Conservation (phyloP, 371 early-diverging fungal genomes). For the Zancudomyces culisetae region DNA sequence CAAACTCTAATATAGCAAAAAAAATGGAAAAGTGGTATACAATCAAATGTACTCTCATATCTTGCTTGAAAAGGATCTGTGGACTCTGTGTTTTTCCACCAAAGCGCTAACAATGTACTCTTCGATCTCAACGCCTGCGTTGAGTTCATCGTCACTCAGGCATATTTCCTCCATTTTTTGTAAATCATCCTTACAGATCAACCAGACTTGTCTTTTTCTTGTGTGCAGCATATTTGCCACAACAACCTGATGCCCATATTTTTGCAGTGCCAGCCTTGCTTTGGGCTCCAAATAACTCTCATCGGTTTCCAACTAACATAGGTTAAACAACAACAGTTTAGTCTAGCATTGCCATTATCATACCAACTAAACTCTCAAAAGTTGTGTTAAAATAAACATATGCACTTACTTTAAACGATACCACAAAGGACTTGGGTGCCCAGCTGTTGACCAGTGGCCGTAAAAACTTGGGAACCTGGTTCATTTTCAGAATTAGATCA, state of each 20-base stretch:
- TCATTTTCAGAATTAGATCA: constrained; percentile 59
- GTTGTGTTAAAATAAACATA: background rate
- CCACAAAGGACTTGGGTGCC: constrained; percentile 67
- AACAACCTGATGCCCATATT: constrained; percentile 92
- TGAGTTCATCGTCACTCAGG: constrained; percentile 39
- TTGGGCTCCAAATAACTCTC: constrained; percentile 55
- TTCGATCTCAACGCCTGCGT: constrained; percentile 63
- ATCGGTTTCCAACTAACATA: constrained; percentile 74
- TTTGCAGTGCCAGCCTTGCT: constrained; percentile 51
- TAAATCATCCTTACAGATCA: constrained; percentile 37
- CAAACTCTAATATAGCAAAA: too few species aligned
- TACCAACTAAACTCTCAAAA: too few species aligned
- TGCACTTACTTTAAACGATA: constrained; percentile 75
- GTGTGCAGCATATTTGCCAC: constrained; percentile 84
- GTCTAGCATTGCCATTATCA: background rate
- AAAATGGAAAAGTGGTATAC: too few species aligned
- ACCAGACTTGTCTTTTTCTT: constrained; percentile 63
- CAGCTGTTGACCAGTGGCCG: constrained; percentile 80
- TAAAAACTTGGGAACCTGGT: constrained; percentile 92
- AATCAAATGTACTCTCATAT: too few species aligned
- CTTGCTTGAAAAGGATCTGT: too few species aligned
- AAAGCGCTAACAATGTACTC: constrained; percentile 58
- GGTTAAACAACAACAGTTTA: background rate
- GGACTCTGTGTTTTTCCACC: constrained; percentile 8
- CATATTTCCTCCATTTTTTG: constrained; percentile 34